Conservation (phyloP, 2,329 filamentous ascomycete genomes). For the Cadophora gregata region DNA sequence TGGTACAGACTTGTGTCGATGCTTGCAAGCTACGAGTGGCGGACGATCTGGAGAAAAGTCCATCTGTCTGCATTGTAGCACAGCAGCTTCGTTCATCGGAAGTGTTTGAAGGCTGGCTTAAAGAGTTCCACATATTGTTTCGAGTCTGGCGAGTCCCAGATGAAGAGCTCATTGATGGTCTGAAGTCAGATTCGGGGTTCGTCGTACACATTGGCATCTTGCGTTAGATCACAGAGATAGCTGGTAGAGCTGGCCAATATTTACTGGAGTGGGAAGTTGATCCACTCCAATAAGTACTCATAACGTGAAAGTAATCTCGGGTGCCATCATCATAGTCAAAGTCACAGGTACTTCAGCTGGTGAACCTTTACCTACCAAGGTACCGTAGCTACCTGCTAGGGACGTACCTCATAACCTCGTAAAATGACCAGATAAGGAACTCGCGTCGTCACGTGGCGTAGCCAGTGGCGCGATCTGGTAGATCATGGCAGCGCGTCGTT, state of each 20-base stretch:
- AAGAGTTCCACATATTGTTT: conserved; percentile 70
- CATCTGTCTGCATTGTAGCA: conserved; percentile 80
- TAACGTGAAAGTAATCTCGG: no score
- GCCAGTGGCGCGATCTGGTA: background rate
- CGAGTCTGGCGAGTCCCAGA: conserved; percentile 78
- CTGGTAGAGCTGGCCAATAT: no score
- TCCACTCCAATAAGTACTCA: no score
- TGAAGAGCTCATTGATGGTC: conserved; percentile 58
- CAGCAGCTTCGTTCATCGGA: conserved; percentile 88
- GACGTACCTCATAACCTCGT: no score
- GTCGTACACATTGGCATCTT: conserved; percentile 77
- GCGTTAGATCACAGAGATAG: conserved; percentile 1
- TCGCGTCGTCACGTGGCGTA: background rate
- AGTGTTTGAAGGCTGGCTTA: conserved; percentile 84
- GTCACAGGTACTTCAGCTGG: no score
- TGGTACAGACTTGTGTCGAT: conserved; percentile 82
- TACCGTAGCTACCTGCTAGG: no score
- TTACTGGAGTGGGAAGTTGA: no score
- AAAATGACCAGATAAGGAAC: background rate
- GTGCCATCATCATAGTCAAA: no score
- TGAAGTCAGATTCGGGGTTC: conserved; percentile 75
- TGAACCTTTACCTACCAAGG: no score
- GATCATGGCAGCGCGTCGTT: background rate
- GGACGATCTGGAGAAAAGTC: conserved; percentile 40
- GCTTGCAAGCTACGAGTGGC: conserved; percentile 64